Percentiles rank a stretch among this genome's conserved stretches.
phyloP scores from a whole-genome alignment of 805 yeast genomes.

The Maudiozyma pseudohumilis region DNA sequence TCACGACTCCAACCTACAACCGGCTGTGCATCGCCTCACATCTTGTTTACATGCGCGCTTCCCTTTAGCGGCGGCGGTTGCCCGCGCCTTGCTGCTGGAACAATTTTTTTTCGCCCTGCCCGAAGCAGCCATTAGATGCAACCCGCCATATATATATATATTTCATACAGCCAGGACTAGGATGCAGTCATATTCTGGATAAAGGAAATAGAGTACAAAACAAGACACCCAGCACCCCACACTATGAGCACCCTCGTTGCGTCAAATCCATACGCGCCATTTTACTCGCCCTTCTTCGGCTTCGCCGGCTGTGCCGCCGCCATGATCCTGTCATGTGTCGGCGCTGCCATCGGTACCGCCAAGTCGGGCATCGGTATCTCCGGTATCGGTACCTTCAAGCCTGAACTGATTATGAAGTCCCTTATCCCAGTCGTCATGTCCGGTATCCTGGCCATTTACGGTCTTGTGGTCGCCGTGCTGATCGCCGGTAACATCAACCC shows the following conservation, averaged over 20 bases:
- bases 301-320: conserved; percentile 96
- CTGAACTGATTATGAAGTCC: conserved; percentile 92
- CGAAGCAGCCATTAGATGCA: too few species aligned
- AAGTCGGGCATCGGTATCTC: conserved; percentile 97
- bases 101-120: too few species aligned
- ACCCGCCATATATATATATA: too few species aligned
- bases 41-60: too few species aligned
- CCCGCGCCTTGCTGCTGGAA: too few species aligned
- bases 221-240: too few species aligned
- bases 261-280: conserved; percentile 61
- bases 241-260: conserved; percentile 9
- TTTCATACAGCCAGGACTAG: too few species aligned
- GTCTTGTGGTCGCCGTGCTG: conserved; percentile 89
- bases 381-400: conserved; percentile 96
- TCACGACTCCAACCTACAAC: too few species aligned
- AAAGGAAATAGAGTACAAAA: too few species aligned
- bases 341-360: conserved; percentile 98
- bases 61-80: too few species aligned
- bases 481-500: conserved; percentile 89
- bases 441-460: conserved; percentile 95
- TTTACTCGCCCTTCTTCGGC: conserved; percentile 94
- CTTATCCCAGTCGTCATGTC: conserved; percentile 96
- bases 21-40: too few species aligned
- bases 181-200: too few species aligned
- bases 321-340: conserved; percentile 85